Base-by-base conservation (phyloP, 2,329 filamentous ascomycete species). In the Penicillium rolfsii region DNA sequence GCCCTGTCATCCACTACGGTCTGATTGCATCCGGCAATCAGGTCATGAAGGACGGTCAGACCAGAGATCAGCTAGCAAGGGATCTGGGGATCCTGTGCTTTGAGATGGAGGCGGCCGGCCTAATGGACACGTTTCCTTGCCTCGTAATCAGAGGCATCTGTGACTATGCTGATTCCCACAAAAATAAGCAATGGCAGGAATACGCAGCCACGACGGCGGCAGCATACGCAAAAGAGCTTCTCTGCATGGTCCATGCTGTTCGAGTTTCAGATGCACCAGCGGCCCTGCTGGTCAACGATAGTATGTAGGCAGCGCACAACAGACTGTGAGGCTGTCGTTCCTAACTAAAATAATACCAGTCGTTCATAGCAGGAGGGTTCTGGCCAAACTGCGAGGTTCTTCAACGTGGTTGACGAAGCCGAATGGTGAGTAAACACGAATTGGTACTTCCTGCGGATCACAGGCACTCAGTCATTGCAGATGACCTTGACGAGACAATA, bases 111-210 rank as follows among this genome's bases (percentile, higher is more conserved):
- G 57, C 57, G 28, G 57, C 57, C 36, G 57, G 57, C 11, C 14
- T 59, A 5, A 49, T 59, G 59, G 52, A 61, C 38, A 30, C 48
- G 14, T 55, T 61, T 12, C 59, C 59, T 30, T 61, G 55, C 33
- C 49, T 61, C 4, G 49, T 55, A 1, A 61, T 61, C 26, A 22
- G 59, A 28, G 59, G 59, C 5, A 52, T 61, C 9, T 61, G 59
- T 33, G 59, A 61, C 35, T 61, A 61, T 46, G 46, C 26, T n/a
- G 59, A 61, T 33, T 55, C 59, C n/a, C 54, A 57, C 9, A 61
- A 61, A 24, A 48, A 50, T 12, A 58, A 61, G n/a, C 16, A 59
- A 26, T 62, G 60, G 60, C 60, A 62, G 33, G 48, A 45, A 8
- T 62, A 59, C 28, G 59, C 55, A 35, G 59, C 59, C 11, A 14